These are phyloP conservation scores for Trichoderma koningiopsis DNA, from an alignment of 2,329 filamentous ascomycete species.

Conservation along the genomic window DNA sequence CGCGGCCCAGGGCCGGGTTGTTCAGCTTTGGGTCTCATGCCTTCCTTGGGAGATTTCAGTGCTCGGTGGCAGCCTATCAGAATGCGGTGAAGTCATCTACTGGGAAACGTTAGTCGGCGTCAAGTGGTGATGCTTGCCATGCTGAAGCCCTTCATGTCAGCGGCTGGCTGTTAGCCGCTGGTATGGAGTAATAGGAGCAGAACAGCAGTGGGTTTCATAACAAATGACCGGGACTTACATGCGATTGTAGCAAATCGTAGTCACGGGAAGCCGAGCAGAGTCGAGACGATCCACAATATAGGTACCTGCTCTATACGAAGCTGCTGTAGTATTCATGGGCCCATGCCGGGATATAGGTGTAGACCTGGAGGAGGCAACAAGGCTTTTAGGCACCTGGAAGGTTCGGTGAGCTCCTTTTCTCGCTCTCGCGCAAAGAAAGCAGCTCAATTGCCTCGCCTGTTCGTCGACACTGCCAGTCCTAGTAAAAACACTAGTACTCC, in stretches of 20 bases:
- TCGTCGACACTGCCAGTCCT: neutral
- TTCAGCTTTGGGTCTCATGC: slow-evolving; percentile 14
- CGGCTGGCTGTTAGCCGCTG: neutral
- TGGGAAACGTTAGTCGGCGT: slow-evolving; percentile 6
- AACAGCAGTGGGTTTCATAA: neutral
- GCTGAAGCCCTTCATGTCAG: neutral
- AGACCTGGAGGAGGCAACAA: slow-evolving; percentile 5
- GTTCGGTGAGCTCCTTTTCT: slow-evolving; percentile 20
- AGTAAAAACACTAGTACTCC: neutral
- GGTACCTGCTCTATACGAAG: neutral
- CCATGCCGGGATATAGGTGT: neutral
- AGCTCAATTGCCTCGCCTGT: slow-evolving; percentile 17
- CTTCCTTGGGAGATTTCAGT: slow-evolving; percentile 1
- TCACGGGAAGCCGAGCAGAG: neutral
- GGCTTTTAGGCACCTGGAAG: neutral
- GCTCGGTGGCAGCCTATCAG: neutral
- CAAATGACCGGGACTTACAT: neutral
- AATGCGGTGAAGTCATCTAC: neutral
- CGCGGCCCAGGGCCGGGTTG: slow-evolving; percentile 8
- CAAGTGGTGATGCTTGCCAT: slow-evolving; percentile 1
- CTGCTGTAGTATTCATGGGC: neutral
- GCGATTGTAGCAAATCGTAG: neutral
- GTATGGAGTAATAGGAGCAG: neutral
- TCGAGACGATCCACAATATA: neutral
- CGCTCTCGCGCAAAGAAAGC: neutral